phyloP scores from a whole-genome alignment of 202 grass and related monocot species.

The Saccharum hybrid region DNA sequence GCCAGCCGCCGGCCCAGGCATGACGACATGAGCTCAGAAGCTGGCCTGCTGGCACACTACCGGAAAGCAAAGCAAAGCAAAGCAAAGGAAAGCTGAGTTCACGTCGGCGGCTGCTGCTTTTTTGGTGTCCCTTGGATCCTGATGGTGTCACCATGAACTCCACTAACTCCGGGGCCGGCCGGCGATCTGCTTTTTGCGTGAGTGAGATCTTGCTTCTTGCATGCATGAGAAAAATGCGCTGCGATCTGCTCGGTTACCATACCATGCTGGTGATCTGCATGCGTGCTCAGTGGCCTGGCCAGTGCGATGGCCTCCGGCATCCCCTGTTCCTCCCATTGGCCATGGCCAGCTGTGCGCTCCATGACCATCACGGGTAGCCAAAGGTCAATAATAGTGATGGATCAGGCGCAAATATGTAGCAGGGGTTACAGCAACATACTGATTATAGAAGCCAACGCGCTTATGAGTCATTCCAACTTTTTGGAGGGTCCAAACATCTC shows the following conservation, averaged over 20 bases:
- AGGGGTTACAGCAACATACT: too few species aligned
- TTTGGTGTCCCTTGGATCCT: background rate
- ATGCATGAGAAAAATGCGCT: background rate
- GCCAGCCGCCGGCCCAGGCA: background rate
- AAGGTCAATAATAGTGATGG: background rate
- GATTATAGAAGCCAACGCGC: too few species aligned
- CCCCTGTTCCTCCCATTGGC: background rate
- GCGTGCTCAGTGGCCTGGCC: background rate
- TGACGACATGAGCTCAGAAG: background rate
- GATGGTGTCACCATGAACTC: constrained; percentile 5
- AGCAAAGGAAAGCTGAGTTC: background rate
- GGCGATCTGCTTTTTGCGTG: background rate
- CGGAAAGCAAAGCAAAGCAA: background rate
- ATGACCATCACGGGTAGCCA: background rate
- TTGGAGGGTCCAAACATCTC: too few species aligned
- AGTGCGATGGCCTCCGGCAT: background rate
- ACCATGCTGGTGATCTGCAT: background rate
- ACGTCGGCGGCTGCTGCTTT: background rate
- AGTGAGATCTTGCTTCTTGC: background rate
- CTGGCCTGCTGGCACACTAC: background rate
- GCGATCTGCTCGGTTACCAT: background rate
- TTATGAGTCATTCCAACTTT: too few species aligned
- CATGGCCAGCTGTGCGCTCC: background rate
- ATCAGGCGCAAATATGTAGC: too few species aligned
- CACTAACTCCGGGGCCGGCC: background rate